These are phyloP conservation scores for Fusarium chlamydosporum DNA, from an alignment of 2,329 filamentous ascomycete species.

Conservation along the genomic window DNA sequence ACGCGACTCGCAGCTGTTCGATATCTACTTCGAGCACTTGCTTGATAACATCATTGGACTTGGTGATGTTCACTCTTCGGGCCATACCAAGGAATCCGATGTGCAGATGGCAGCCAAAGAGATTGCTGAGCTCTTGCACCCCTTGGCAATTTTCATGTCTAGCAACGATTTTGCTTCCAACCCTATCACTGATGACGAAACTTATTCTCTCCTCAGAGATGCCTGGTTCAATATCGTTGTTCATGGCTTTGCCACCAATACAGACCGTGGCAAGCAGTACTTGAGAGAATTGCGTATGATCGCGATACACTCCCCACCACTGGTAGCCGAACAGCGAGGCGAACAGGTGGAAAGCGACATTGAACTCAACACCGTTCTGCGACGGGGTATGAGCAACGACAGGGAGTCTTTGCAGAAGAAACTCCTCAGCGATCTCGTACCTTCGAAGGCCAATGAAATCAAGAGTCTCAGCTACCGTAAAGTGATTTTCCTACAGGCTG, in stretches of 20 bases:
- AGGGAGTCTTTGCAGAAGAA: conserved; percentile 86
- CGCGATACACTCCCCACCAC: conserved; percentile 86
- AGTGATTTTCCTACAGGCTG: conserved; percentile 90
- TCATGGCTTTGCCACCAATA: conserved; percentile 86
- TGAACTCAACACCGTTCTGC: conserved; percentile 92
- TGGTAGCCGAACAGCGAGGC: conserved; percentile 89
- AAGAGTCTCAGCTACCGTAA: conserved; percentile 88
- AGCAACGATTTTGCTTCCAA: conserved; percentile 69
- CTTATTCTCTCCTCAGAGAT: conserved; percentile 82
- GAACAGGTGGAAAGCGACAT: conserved; percentile 96
- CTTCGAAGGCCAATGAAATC: conserved; percentile 82
- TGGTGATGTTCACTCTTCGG: conserved; percentile 83
- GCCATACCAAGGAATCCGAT: conserved; percentile 81
- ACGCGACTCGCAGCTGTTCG: conserved; percentile 80
- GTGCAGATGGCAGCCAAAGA: conserved; percentile 86
- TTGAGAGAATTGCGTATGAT: conserved; percentile 84
- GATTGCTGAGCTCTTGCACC: conserved; percentile 88
- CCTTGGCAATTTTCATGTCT: conserved; percentile 87
- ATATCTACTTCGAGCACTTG: conserved; percentile 85
- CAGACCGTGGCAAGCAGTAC: conserved; percentile 79
- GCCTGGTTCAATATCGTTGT: conserved; percentile 99
- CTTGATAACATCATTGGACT: conserved; percentile 91
- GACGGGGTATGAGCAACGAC: conserved; percentile 85
- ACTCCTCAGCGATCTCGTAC: conserved; percentile 79
- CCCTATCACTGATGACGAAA: conserved; percentile 73